Base-by-base conservation (phyloP, 1,284 basidiomycete genomes). In the Heterobasidion irregulare region DNA sequence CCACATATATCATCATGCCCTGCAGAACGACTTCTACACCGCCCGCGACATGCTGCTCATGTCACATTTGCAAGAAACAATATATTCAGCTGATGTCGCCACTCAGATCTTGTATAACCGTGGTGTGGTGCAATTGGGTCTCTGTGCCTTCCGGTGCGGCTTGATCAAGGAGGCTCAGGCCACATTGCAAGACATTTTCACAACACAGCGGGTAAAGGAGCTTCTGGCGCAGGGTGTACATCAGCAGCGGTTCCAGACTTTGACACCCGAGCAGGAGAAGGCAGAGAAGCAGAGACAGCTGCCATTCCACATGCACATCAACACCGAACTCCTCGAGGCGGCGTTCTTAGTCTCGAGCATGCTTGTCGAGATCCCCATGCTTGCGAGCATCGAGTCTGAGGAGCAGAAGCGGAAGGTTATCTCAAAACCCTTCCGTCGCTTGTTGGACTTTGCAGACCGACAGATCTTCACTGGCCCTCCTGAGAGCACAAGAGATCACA, bases 301-400 rank as follows among this genome's bases (percentile, higher is more conserved):
- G 26, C 97, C 97, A 36, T 99, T 99, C 88, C 97, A 99, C 73
- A 93, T 99, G 90, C 97, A 99, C 75, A 96, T 99, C 75, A 99
- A 99, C 75, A 92, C 97, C 13, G 97, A 99, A 72, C 77, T 99
- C 33, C 79, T 99, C 59, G 97, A 99, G 72, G 95, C 94, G 47
- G 95, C 94, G 8, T 99, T 98, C 79, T 79, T 99, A 47, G 94
- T 97, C 44, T 96, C 93, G 16, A 97, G 93, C 72, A 99, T 99
- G 97, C 80, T 99, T 46, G 88, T 98, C 53, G 97, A 99, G 74
- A 94, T 99, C 26, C 97, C 97, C 7, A 75, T 98, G 51, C 78
- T 99, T 44, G 97, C 97, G 1, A 93, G 92, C 66, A 92, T 96
- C 55, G 92, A 94, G 60, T 92, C 89, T 8, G 93, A 96, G 68